A percentile compares a stretch with the other conserved stretches of the same genome.
phyloP scores from a whole-genome alignment of 2,329 filamentous ascomycete genomes.

The Cladophialophora immunda region DNA sequence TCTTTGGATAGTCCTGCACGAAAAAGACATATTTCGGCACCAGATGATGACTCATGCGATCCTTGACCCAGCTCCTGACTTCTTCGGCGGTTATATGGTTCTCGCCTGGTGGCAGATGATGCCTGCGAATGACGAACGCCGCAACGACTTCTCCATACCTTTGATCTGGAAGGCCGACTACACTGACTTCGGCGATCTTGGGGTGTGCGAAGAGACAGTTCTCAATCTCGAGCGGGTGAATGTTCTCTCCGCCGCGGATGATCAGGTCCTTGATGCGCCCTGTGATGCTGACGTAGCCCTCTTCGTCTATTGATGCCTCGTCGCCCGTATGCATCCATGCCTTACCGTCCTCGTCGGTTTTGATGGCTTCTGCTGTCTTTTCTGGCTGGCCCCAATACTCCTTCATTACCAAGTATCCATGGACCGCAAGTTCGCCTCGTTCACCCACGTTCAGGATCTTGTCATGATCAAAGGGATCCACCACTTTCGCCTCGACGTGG shows the following conservation, averaged over 20 bases:
- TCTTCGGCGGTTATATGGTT: conserved; percentile 63
- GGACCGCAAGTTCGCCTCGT: conserved; percentile 81
- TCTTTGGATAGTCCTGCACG: conserved; percentile 87
- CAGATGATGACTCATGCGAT: conserved; percentile 75
- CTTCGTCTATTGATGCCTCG: conserved; percentile 79
- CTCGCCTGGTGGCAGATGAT: conserved; percentile 55
- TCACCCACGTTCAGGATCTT: conserved; percentile 69
- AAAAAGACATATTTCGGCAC: conserved; percentile 93
- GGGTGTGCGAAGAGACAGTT: conserved; percentile 81
- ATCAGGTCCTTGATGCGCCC: conserved; percentile 79
- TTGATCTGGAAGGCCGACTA: conserved; percentile 84
- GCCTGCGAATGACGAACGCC: conserved; percentile 75
- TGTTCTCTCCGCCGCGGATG: conserved; percentile 94
- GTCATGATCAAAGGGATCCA: conserved; percentile 74
- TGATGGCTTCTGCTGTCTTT: conserved; percentile 74
- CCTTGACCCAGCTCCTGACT: conserved; percentile 75
- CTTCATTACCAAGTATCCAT: conserved; percentile 89
- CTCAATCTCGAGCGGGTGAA: conserved; percentile 91
- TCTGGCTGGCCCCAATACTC: conserved; percentile 83
- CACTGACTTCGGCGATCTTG: conserved; percentile 76
- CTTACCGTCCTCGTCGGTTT: conserved; percentile 52
- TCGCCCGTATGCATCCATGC: conserved; percentile 94
- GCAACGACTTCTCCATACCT: conserved; percentile 86
- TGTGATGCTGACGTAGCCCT: conserved; percentile 83
- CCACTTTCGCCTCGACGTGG: conserved; percentile 81